phyloP scores from a whole-genome alignment of 805 yeast species.

The Metschnikowia lachancei region DNA sequence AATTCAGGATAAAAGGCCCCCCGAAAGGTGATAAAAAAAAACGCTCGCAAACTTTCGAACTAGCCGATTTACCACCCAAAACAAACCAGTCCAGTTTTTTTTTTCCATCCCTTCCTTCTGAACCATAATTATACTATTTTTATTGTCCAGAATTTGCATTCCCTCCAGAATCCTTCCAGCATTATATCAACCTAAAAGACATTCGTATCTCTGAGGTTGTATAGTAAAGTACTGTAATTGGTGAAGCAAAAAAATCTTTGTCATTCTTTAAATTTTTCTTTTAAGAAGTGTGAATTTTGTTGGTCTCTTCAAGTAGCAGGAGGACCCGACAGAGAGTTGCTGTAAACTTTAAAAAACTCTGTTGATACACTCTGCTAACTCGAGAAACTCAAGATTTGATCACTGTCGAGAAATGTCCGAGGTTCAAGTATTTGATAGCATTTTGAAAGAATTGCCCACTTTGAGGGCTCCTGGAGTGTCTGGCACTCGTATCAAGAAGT shows the following conservation, averaged over 20 bases:
- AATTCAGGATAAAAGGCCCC: not conserved
- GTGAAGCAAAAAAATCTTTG: conserved; percentile 10
- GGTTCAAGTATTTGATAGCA: conserved; percentile 46
- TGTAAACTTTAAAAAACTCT: conserved; percentile 4
- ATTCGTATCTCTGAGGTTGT: conserved; percentile 13
- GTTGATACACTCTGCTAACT: not conserved
- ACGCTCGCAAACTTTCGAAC: conserved; percentile 1
- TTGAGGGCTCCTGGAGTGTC: conserved; percentile 89
- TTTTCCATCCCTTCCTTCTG: not conserved
- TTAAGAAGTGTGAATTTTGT: not conserved
- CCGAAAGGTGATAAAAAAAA: not conserved
- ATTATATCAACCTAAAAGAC: conserved; percentile 1
- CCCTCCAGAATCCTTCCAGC: conserved; percentile 5
- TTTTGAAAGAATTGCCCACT: conserved; percentile 49
- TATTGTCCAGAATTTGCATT: not conserved
- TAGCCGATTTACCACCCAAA: not conserved
- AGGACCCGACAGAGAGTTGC: conserved; percentile 9
- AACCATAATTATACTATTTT: not conserved
- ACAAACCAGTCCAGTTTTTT: not conserved
- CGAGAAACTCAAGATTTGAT: conserved; percentile 1
- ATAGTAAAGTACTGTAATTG: conserved; percentile 20
- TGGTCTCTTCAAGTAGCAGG: conserved; percentile 12
- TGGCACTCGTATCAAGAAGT: conserved; percentile 86
- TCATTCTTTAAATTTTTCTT: conserved; percentile 3
- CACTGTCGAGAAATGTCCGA: conserved; percentile 32